phyloP scores from a whole-genome alignment of 306 rosid species.

The Cucumis cinereus region DNA sequence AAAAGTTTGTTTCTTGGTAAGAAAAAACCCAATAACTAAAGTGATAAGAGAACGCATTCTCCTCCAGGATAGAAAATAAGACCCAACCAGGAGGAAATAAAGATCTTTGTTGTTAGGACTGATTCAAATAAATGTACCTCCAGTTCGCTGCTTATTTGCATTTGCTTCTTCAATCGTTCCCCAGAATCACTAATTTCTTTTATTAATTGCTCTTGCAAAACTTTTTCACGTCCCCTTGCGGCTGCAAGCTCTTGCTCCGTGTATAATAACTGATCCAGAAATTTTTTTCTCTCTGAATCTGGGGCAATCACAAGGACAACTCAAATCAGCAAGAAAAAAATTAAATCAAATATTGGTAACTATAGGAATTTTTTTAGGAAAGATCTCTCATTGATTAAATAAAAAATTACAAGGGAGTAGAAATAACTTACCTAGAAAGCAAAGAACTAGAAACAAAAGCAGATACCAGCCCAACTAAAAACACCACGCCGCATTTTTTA shows the following conservation, averaged over 20 bases:
- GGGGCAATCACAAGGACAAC: slow-evolving; percentile 12
- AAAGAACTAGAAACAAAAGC: neutral
- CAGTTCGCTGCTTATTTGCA: slow-evolving; percentile 38
- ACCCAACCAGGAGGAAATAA: neutral
- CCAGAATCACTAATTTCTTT: slow-evolving; percentile 56
- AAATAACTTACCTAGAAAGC: neutral
- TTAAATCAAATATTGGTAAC: neutral
- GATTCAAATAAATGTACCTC: slow-evolving; percentile 34
- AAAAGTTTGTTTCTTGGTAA: neutral
- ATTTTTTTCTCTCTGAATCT: slow-evolving; percentile 66
- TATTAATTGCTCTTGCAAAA: slow-evolving; percentile 62
- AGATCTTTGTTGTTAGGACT: neutral
- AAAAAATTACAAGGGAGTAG: neutral
- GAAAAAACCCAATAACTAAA: neutral
- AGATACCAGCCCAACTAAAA: neutral
- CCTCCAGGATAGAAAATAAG: neutral
- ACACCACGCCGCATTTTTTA: too few species aligned
- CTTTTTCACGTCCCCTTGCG: slow-evolving; percentile 65
- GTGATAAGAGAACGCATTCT: neutral
- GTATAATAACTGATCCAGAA: slow-evolving; percentile 45
- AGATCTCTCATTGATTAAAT: neutral
- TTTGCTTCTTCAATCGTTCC: slow-evolving; percentile 50
- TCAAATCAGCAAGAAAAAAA: neutral
- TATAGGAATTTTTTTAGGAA: neutral
- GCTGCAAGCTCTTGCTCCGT: slow-evolving; percentile 83